These are phyloP conservation scores for Leccinum arenicola DNA, from an alignment of 768 basidiomycete species.

Conservation along the genomic window DNA sequence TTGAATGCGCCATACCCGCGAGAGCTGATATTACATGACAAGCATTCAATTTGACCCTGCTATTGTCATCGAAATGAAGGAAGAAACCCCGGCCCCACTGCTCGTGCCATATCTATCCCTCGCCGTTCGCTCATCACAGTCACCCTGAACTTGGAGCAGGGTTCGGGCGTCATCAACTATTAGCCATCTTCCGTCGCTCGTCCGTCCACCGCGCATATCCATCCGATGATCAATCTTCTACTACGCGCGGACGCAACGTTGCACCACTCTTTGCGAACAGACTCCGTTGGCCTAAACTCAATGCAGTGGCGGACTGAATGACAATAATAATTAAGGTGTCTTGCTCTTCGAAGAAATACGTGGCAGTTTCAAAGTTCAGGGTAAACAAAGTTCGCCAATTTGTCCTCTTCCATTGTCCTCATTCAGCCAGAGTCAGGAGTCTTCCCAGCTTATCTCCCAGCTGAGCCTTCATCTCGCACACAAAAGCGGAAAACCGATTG, in stretches of 20 bases:
- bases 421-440: background rate
- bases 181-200: constrained; percentile 9
- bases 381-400: constrained; percentile 14
- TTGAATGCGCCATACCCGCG: background rate
- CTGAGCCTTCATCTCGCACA: constrained; percentile 12
- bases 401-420: constrained; percentile 12
- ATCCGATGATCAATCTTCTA: constrained; percentile 29
- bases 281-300: constrained; percentile 7
- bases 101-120: constrained; percentile 7
- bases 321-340: background rate
- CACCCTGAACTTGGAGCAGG: constrained; percentile 15
- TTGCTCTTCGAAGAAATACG: constrained; percentile 1
- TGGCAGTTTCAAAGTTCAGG: constrained; percentile 9
- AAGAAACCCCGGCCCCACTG: constrained; percentile 13
- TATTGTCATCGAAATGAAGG: constrained; percentile 10
- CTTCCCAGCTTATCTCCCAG: constrained; percentile 28
- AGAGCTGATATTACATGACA: constrained; percentile 1
- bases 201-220: constrained; percentile 12
- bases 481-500: constrained; percentile 6
- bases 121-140: constrained; percentile 13
- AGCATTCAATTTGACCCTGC: constrained; percentile 1
- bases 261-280: constrained; percentile 14
- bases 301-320: background rate
- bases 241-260: constrained; percentile 24
- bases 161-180: constrained; percentile 1